These are phyloP conservation scores for Russula compacta DNA, from an alignment of 768 basidiomycete genomes.

Conservation along the genomic window DNA sequence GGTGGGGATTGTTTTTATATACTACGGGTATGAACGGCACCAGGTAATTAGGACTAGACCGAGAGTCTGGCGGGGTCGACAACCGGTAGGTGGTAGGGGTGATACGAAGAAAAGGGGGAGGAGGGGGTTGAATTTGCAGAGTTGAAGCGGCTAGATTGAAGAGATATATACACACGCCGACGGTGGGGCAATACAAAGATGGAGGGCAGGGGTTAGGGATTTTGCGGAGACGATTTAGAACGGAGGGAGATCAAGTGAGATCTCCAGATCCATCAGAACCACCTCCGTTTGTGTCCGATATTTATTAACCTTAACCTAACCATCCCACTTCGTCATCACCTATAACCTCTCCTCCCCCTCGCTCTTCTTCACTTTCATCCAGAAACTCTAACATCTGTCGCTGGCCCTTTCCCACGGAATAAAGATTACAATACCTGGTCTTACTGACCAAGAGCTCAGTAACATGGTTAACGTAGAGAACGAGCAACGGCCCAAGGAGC, in stretches of 20 bases:
- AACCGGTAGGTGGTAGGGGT: neutral
- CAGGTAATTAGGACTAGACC: no score
- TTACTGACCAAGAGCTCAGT: constrained; percentile 49
- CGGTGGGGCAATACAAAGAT: no score
- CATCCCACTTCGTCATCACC: neutral
- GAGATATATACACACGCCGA: neutral
- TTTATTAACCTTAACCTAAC: neutral
- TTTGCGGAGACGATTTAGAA: neutral
- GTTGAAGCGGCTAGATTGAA: neutral
- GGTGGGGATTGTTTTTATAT: neutral
- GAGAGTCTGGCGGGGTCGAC: no score
- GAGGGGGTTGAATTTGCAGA: neutral
- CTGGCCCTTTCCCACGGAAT: constrained; percentile 53
- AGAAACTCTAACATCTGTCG: constrained; percentile 56
- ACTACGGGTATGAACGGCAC: no score
- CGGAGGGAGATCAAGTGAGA: neutral
- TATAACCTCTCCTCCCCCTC: constrained; percentile 29
- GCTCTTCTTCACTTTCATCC: constrained; percentile 40
- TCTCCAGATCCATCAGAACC: neutral
- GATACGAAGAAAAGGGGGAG: neutral
- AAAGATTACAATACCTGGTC: constrained; percentile 65
- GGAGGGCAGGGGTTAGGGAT: neutral
- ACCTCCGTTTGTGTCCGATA: neutral
- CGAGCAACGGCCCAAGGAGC: constrained; percentile 47
- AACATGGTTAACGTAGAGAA: constrained; percentile 50